Evolutionary conservation across 352 stramenopile genomes (phyloP), one percentile per base, ranked within the genome.

Genomic region (Hyaloperonospora arabidopsidis): DNA sequence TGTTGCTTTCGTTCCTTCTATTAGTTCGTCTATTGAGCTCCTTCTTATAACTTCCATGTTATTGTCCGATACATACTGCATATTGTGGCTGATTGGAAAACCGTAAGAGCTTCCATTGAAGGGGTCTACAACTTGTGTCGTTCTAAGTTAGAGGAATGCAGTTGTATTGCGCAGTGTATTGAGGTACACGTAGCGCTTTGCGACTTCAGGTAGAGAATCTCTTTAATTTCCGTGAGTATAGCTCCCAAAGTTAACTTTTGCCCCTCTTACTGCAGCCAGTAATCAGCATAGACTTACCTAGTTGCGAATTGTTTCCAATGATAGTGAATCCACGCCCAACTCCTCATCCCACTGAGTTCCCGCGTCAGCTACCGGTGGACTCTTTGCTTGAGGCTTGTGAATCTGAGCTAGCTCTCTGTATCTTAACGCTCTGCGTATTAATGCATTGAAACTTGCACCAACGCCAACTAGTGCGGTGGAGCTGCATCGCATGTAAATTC

Each of bases 401-500:
- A 38, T n/a, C n/a, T n/a, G n/a, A n/a, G n/a, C n/a, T n/a, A n/a
- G n/a, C n/a, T n/a, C n/a, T n/a, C n/a, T n/a, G n/a, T n/a, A n/a
- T n/a, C n/a, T n/a, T n/a, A n/a, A n/a, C n/a, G n/a, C n/a, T n/a
- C n/a, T n/a, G n/a, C n/a, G n/a, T n/a, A n/a, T n/a, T n/a, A n/a
- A n/a, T n/a, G n/a, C n/a, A n/a, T n/a, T n/a, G n/a, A 49, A 49
- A 23, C 5, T 49, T 13, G 23, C 43, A 2, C 43, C 43, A 2
- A 23, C 23, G 0, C 43, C 22, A 15, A n/a, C 43, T 21, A 5
- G 12, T 10, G 4, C 43, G 2, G 14, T n/a, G 22, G 43, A 49
- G 14, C 43, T 49, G 6, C 43, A 49, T 17, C 19, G 13, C 2
- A 49, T 49, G 43, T 49, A 15, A 15, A 49, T 49, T 14, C 43